Base-by-base conservation (phyloP, 2,329 filamentous ascomycete species). In the Thelonectria discophora region DNA sequence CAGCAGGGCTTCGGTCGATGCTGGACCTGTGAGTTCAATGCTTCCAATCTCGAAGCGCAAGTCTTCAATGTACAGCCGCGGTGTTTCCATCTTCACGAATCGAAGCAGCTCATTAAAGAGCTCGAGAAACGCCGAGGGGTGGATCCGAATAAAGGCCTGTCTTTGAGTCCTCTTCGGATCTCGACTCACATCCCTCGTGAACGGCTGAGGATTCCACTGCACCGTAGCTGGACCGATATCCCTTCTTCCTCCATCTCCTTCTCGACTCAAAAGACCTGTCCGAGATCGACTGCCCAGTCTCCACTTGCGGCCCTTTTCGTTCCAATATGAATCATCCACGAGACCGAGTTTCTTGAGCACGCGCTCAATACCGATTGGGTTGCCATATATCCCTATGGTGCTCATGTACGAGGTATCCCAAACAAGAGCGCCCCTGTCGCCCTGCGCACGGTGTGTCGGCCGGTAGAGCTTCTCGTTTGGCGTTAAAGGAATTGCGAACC, bases 371-470 rank as follows among this genome's bases (percentile, higher is more conserved):
- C 88, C 89, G 30, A 80, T 76, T 42, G 86, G 80, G 13, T 81
- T 79, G 0, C 94, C 95, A 67, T 90, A 88, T 3, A 98, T 74
- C 13, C 89, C 85, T 66, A 98, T 90, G 1, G 93, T 97, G 68
- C 92, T 91, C 81, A 95, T 90, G 74, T 97, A 99, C 75, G 94
- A 98, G 81, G 88, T 92, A 77, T 99, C 95, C 93, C 94, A 98
- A 1, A 89, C 89, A 45, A 98, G 82, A 20, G 90, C 90, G 5
- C 95, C 94, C 66, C 89, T 87, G 54, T 89, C 84, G 27, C 88
- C 88, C 54, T 88, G 87, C 20, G 92, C 90, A 65, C 94, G 88
- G 79, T 98, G 93, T 0, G 92, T 95, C 47, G 92, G 88, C 52
- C 95, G 84, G 74, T 97, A 97, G 53, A 90, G 89, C 80, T 99